Base-by-base conservation (phyloP, 139 green algal species). In the Desmodesmus armatus region DNA sequence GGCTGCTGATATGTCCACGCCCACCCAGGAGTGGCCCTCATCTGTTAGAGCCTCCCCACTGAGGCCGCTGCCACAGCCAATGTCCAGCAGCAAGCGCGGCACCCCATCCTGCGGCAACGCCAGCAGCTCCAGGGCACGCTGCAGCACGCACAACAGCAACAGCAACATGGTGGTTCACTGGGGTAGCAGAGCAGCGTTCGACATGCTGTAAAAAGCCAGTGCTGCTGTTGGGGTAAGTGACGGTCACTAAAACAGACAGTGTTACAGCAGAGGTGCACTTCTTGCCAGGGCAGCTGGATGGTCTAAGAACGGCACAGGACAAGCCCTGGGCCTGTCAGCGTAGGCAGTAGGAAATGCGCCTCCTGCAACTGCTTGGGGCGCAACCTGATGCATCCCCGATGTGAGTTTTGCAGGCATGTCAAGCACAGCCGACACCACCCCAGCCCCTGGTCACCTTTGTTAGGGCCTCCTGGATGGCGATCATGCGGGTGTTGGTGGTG, bases 51-150 rank as follows among this genome's bases (percentile, higher is more conserved):
- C 85, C 69, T 96, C 91, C 2, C 94, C 94, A 66, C 92, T 96
- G 21, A 99, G 89, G 0, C 97, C 96, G 25, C 40, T 74, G 49
- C 97, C 97, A 85, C 97, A 99, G 49, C 97, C 97, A 71, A 99
- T 80, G 89, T 99, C 96, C 29, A 99, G 93, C 75, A 99, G 90
- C 77, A 99, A 83, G 33, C 90, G 91, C 0, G 95, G 93, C 39
- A 80, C 44, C 39, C 93, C 95, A 51, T 98, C 85, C 3, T 93
- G 92, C 35, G 96, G 96, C 51, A 99, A 91, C 11, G 93, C 91
- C 60, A 99, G 88, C 62, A 99, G 94, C 90, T 99, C 97, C 49
- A 99, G 78, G 0, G 97, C 96, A 3, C 97, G 92, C 79, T 96
- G 85, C 13, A 96, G 97, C 31, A 99, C 90, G 11, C 3, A 44